Conservation (phyloP, 2,329 filamentous ascomycete genomes). For the Aureobasidium sp. region DNA sequence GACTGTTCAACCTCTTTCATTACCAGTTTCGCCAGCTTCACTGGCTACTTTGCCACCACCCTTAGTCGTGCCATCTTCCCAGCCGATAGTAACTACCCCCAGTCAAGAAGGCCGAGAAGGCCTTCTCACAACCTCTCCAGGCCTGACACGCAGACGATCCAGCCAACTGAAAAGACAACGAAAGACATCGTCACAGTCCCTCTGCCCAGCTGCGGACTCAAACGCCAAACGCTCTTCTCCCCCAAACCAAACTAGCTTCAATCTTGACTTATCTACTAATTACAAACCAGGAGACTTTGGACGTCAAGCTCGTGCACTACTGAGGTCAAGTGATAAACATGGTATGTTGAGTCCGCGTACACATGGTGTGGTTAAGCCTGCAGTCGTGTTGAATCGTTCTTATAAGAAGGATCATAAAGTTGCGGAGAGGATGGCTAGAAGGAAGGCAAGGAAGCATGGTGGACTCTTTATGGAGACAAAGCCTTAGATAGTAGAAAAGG, state of each 20-base stretch:
- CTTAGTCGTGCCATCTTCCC: too few species aligned
- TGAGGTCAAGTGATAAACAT: background rate
- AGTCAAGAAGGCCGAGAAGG: too few species aligned
- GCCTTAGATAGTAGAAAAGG: too few species aligned
- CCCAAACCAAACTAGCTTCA: too few species aligned
- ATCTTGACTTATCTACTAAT: background rate
- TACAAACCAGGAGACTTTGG: background rate
- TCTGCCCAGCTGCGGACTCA: background rate
- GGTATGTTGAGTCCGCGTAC: conserved; percentile 1
- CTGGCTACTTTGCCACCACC: too few species aligned
- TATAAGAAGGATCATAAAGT: background rate
- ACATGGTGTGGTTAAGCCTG: background rate
- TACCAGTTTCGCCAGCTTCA: too few species aligned
- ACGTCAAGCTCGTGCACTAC: background rate
- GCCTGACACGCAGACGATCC: background rate
- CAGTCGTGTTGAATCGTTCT: background rate
- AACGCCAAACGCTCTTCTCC: too few species aligned
- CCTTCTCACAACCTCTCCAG: background rate
- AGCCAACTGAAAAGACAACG: background rate
- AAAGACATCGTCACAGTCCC: background rate
- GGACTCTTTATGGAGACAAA: too few species aligned
- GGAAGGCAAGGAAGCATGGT: background rate
- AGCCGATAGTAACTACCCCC: too few species aligned
- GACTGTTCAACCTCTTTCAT: background rate
- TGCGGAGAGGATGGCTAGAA: background rate